Evolutionary conservation across 1,284 basidiomycete genomes (phyloP).

Genomic region (Vanrija sp.): DNA sequence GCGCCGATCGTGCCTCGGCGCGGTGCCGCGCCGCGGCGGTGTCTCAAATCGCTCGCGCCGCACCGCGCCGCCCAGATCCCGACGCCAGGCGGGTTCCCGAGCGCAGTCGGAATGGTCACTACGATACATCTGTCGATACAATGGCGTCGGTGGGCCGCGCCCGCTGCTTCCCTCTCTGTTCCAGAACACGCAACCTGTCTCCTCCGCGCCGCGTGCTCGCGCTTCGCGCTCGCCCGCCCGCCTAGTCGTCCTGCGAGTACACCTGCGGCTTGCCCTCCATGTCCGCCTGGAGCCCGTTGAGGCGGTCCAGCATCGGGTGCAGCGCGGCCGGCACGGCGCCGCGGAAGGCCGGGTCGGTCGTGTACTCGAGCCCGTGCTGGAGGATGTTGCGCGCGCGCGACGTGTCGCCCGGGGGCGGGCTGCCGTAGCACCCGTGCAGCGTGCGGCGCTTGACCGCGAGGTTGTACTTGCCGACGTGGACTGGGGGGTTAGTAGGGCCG

Average conservation of each 20-base stretch:
- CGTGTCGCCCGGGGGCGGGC: constrained; percentile 58
- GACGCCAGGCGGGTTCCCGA: too few species aligned
- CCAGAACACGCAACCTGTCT: too few species aligned
- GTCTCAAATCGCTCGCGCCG: too few species aligned
- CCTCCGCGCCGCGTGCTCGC: too few species aligned
- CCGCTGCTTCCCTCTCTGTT: too few species aligned
- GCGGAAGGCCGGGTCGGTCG: constrained; percentile 54
- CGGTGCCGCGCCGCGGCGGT: too few species aligned
- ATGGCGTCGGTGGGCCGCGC: too few species aligned
- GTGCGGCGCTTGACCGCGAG: constrained; percentile 59
- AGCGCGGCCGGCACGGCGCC: constrained; percentile 54
- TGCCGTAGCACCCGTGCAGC: constrained; percentile 69
- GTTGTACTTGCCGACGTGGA: constrained; percentile 53
- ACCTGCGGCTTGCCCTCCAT: constrained; percentile 51
- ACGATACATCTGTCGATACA: too few species aligned
- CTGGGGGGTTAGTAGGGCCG: constrained; percentile 2
- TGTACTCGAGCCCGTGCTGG: constrained; percentile 66
- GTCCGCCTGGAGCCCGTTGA: constrained; percentile 58
- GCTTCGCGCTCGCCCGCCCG: too few species aligned
- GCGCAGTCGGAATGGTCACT: too few species aligned
- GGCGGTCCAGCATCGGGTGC: constrained; percentile 59
- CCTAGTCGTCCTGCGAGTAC: constrained; percentile 53
- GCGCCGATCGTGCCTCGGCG: too few species aligned
- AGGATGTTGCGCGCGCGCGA: constrained; percentile 68
- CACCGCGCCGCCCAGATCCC: too few species aligned